Base-by-base conservation (phyloP, 2,329 filamentous ascomycete genomes). In the Neofusicoccum parvum region DNA sequence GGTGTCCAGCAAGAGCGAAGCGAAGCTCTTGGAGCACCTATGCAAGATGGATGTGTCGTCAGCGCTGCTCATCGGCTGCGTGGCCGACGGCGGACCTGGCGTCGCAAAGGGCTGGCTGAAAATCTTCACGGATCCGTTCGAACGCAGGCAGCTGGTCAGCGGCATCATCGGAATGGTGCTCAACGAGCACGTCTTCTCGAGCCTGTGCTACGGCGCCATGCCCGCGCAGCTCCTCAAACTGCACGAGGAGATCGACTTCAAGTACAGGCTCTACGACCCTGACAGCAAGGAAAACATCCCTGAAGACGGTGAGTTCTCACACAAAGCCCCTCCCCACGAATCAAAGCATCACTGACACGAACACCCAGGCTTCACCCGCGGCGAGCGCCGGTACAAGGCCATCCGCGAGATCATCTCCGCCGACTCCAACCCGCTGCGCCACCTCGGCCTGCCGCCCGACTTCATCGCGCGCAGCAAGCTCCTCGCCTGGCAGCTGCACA, bases 111-210 rank as follows among this genome's bases (percentile, higher is more conserved):
- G 43, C 1, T 66, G 65, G 65, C 12, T 46, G 27, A n/a, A 64
- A 9, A 3, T 63, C 3, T 58, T 64, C 46, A 14, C 2, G 6
- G 20, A 58, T 11, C 5, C 17, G 32, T n/a, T 49, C 14, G 20
- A 48, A 59, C 46, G 65, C n/a, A 23, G 20, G 32, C 3, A 12
- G 3, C n/a, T 66, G 1, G 59, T 66, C 27, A 27, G n/a, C 11
- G 65, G 32, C 6, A 23, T 66, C n/a, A 17, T 66, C 3, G 58
- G 65, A 15, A 10, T 50, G 36, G 58, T 66, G 32, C 15, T 66
- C 1, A 17, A 64, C 48, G 65, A 66, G 23, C 58, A 64, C 9
- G 65, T 66, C 17, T 66, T 66, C 34, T 27, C 36, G 32, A 58
- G 51, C 43, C 20, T 50, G n/a, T 66, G 54, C 36, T 66, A 41